These are phyloP conservation scores for Nigrospora sphaerica DNA, from an alignment of 2,329 filamentous ascomycete genomes.

Conservation along the genomic window DNA sequence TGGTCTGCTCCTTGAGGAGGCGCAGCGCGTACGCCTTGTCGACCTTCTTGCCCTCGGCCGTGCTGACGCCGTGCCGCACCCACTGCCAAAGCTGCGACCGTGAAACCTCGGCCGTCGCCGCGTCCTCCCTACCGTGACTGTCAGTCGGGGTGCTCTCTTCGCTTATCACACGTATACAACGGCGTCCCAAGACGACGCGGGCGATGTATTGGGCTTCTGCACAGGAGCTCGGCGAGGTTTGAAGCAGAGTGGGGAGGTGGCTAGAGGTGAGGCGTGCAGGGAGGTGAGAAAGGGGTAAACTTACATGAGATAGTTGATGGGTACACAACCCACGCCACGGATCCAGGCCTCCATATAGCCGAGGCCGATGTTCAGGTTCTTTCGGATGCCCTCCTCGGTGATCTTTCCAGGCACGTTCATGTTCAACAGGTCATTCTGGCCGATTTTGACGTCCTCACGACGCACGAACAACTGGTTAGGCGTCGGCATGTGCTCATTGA, in stretches of 20 bases:
- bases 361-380: slow-evolving; percentile 95
- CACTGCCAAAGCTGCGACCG: slow-evolving; percentile 96
- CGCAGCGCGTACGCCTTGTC: slow-evolving; percentile 87
- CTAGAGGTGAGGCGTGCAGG: neutral
- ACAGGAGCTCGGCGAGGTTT: neutral
- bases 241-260: neutral
- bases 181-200: slow-evolving; percentile 6
- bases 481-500: slow-evolving; percentile 98
- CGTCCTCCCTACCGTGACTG: slow-evolving; percentile 62
- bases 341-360: slow-evolving; percentile 99
- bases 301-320: slow-evolving; percentile 93
- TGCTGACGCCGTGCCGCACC: slow-evolving; percentile 67
- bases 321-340: slow-evolving; percentile 88
- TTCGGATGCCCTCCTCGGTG: slow-evolving; percentile 90
- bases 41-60: slow-evolving; percentile 82
- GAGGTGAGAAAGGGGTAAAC: slow-evolving; percentile 9
- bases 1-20: slow-evolving; percentile 79
- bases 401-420: slow-evolving; percentile 93
- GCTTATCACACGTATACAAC: slow-evolving; percentile 1
- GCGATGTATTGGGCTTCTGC: too few species aligned
- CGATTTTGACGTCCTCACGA: slow-evolving; percentile 81
- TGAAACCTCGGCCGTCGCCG: slow-evolving; percentile 92
- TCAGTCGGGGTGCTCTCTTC: slow-evolving; percentile 5
- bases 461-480: slow-evolving; percentile 93
- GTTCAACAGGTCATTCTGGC: slow-evolving; percentile 75